Percentiles rank a stretch among this genome's conserved stretches.
phyloP scores from a whole-genome alignment of 2,329 filamentous ascomycete genomes.

The Penicillium sumatraense region DNA sequence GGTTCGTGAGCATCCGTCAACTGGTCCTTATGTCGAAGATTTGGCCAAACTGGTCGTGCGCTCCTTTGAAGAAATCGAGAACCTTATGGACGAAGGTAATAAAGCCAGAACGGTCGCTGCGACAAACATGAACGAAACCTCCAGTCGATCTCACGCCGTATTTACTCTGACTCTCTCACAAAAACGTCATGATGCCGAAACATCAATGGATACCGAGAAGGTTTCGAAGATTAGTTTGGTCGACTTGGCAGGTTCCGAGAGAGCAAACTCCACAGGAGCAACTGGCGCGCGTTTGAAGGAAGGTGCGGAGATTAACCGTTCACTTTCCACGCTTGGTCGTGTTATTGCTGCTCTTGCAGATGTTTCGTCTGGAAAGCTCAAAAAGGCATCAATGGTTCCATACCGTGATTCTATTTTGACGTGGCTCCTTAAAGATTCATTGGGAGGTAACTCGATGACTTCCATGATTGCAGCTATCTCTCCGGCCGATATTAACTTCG shows the following conservation, averaged over 20 bases:
- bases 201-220: constrained; percentile 96
- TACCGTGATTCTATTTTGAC: constrained; percentile 97
- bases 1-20: constrained; percentile 96
- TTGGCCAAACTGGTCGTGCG: constrained; percentile 92
- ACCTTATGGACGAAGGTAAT: constrained; percentile 99
- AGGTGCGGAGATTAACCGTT: constrained; percentile 97
- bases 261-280: constrained; percentile 95
- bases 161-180: constrained; percentile 96
- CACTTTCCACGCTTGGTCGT: constrained; percentile 91
- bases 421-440: constrained; percentile 94
- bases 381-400: constrained; percentile 76
- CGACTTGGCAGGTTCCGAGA: constrained; percentile 94
- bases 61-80: constrained; percentile 93
- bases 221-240: constrained; percentile 98
- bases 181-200: constrained; percentile 87
- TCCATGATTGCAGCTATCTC: constrained; percentile 99
- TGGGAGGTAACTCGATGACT: constrained; percentile 98
- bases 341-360: constrained; percentile 97
- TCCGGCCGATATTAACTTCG: constrained; percentile 97
- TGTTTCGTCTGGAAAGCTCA: constrained; percentile 81
- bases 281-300: constrained; percentile 95
- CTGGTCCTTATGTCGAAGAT: constrained; percentile 97
- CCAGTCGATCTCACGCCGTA: constrained; percentile 95
- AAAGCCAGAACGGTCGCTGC: constrained; percentile 97
- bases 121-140: constrained; percentile 99